Conservation (phyloP, 169 alveolate genomes). For the Eimeria brunetti region DNA sequence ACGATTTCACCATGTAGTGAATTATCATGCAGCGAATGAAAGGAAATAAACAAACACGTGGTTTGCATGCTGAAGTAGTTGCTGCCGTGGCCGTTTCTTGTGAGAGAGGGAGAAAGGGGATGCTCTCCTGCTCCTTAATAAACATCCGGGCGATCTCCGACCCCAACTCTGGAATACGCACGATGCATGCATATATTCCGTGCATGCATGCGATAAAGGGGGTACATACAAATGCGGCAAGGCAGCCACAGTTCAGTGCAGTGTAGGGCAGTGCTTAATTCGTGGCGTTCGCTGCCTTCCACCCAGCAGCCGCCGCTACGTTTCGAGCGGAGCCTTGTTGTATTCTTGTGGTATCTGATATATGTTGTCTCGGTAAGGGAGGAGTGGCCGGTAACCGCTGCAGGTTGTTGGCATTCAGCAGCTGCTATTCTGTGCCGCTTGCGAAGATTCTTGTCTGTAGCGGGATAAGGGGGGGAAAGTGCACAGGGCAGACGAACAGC, state of each 20-base stretch:
- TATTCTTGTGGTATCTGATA: background rate
- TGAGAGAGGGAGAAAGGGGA: background rate
- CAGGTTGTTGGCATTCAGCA: slow-evolving; percentile 1
- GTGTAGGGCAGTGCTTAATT: background rate
- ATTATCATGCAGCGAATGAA: background rate
- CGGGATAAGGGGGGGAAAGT: background rate
- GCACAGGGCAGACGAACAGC: background rate
- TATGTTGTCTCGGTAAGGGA: background rate
- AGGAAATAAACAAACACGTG: background rate
- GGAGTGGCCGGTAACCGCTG: background rate
- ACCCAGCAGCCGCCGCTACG: background rate
- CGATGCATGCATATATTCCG: background rate
- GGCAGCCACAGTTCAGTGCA: background rate
- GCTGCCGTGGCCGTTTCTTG: background rate
- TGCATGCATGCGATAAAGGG: background rate
- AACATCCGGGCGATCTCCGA: background rate
- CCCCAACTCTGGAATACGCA: background rate
- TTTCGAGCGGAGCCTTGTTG: background rate
- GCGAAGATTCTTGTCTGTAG: background rate
- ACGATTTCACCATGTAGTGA: background rate
- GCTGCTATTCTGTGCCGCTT: background rate
- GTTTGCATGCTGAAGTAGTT: background rate
- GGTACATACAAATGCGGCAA: background rate
- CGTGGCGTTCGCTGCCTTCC: background rate
- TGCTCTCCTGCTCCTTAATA: background rate